Base-by-base conservation (phyloP, 23 red algal species). In the Gracilaria domingensis region DNA sequence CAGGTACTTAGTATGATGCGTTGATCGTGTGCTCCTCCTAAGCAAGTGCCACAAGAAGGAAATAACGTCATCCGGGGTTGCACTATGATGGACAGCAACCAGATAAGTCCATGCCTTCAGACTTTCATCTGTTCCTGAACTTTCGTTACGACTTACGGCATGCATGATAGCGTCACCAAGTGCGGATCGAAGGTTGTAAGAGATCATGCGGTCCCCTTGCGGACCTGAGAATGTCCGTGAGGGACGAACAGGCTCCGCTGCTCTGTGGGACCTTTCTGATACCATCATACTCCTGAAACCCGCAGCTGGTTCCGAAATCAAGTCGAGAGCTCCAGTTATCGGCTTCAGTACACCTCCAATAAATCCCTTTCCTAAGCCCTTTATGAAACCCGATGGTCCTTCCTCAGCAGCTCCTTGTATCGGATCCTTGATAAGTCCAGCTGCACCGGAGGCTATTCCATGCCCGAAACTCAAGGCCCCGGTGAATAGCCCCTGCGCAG, bases 381-480 rank as follows among this genome's bases (percentile, higher is more conserved):
- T 87, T 45, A 98, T 81, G 79, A 98, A 95, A 37, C 96, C 96
- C 18, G 64, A 67, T 24, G 91, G 70, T 66, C 96, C 96, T 58
- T 90, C 91, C 24, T 91, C 82, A 59, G 84, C 84, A n/a, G 91
- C 90, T 45, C 96, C 96, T 70, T 84, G 81, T 67, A 95, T 85
- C 33, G 96, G 96, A 37, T 98, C 96, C n/a, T 87, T 78, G 64
- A 98, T 80, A 5, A 98, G 79, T 32, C 93, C 93, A 57, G 85
- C 83, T 24, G 91, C 91, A 11, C 91, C 96, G 11, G 89, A 93
- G 11, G 96, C 92, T 36, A 98, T 86, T 8, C 96, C 96, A 84
- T 98, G 92, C 17, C 92, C 96, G 87, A 98, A 92, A 54, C 84
- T 94, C 53, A 95, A 39, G 16, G 91, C 96, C 17, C 96, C 96